Evolutionary conservation across 2,329 filamentous ascomycete genomes (phyloP).

Genomic region (Exophiala viscosa): DNA sequence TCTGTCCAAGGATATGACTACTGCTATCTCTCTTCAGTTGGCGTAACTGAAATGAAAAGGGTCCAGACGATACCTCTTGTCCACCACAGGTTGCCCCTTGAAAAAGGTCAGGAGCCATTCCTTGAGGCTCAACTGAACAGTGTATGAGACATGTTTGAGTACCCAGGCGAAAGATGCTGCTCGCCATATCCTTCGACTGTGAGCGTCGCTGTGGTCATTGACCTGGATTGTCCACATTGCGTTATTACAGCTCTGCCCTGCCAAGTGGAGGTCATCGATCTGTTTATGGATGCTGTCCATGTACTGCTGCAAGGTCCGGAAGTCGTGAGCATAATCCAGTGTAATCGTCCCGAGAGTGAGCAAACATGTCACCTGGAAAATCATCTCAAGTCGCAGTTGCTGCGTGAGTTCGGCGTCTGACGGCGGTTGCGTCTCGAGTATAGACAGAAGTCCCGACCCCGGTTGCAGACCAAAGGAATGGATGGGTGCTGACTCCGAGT

Average conservation of each 20-base stretch:
- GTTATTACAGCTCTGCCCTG: slow-evolving; percentile 21
- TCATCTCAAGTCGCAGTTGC: slow-evolving; percentile 16
- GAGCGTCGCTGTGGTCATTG: slow-evolving; percentile 17
- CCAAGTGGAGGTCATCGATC: slow-evolving; percentile 15
- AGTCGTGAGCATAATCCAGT: slow-evolving; percentile 17
- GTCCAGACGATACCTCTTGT: slow-evolving; percentile 11
- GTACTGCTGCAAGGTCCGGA: slow-evolving; percentile 16
- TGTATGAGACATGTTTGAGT: slow-evolving; percentile 20
- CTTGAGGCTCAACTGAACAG: slow-evolving; percentile 16
- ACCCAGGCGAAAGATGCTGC: slow-evolving; percentile 20
- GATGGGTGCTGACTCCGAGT: slow-evolving; percentile 1
- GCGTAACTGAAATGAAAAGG: slow-evolving; percentile 23
- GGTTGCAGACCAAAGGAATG: slow-evolving; percentile 16
- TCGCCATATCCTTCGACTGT: slow-evolving; percentile 21
- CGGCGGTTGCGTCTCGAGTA: slow-evolving; percentile 11
- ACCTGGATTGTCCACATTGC: slow-evolving; percentile 24
- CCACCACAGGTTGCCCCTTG: slow-evolving; percentile 14
- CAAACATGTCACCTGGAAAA: slow-evolving; percentile 21
- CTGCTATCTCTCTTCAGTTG: neutral
- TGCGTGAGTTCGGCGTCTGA: slow-evolving; percentile 13
- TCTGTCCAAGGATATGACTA: too few species aligned
- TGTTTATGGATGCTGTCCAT: slow-evolving; percentile 19
- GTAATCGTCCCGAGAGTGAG: slow-evolving; percentile 17
- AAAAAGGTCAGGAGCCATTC: slow-evolving; percentile 21
- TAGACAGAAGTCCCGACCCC: slow-evolving; percentile 12